Evolutionary conservation across 2,329 filamentous ascomycete species (phyloP).

Genomic region (Pseudopithomyces chartarum): DNA sequence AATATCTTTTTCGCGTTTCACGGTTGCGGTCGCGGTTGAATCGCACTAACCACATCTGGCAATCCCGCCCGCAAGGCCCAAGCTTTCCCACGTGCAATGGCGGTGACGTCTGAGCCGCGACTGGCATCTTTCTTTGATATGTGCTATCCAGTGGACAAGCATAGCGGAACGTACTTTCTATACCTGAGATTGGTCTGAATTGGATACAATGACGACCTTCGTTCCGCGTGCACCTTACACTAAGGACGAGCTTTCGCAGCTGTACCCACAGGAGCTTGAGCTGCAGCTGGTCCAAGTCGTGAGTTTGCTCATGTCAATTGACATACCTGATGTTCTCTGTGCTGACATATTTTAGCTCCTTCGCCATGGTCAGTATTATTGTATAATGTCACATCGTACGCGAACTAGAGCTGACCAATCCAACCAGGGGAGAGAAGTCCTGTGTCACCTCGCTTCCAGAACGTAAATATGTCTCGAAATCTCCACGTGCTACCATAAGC

Average conservation of each 20-base stretch:
- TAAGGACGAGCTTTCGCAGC: constrained; percentile 74
- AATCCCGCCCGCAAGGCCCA: background rate
- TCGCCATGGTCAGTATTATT: constrained; percentile 43
- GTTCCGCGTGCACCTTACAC: constrained; percentile 77
- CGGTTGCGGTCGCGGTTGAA: background rate
- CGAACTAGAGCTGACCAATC: constrained; percentile 5
- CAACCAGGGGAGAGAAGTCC: constrained; percentile 74
- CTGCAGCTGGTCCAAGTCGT: constrained; percentile 89
- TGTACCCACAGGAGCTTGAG: constrained; percentile 81
- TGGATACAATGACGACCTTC: constrained; percentile 73
- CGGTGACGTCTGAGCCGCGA: constrained; percentile 1
- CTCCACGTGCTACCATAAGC: background rate
- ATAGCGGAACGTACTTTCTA: background rate
- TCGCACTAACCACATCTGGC: constrained; percentile 2
- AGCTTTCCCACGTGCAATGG: background rate
- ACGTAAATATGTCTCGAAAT: constrained; percentile 54
- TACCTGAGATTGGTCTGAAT: background rate
- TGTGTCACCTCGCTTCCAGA: constrained; percentile 85
- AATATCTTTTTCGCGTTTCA: constrained; percentile 5
- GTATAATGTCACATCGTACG: background rate
- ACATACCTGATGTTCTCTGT: background rate
- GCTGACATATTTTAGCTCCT: constrained; percentile 32
- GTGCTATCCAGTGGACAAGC: background rate
- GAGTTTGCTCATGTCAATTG: constrained; percentile 26
- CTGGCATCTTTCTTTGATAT: background rate